Evolutionary conservation across 805 yeast species (phyloP).

Genomic region (Barnettozyma californica): DNA sequence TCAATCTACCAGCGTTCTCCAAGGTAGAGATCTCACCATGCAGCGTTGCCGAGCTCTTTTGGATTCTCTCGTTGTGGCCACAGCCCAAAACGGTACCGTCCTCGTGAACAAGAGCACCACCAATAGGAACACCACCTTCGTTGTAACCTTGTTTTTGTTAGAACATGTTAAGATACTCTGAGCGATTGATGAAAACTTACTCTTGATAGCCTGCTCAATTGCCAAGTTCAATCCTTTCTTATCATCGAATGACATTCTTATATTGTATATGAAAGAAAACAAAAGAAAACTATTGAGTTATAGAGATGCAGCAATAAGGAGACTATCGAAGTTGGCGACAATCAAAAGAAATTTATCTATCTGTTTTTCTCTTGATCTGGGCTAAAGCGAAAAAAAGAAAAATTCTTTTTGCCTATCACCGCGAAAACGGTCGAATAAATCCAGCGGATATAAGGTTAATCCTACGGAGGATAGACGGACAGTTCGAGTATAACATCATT

Average conservation of each 20-base stretch:
- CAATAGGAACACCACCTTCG: conserved; percentile 24
- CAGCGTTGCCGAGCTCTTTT: conserved; percentile 73
- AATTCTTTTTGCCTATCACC: background rate
- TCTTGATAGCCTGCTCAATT: conserved; percentile 61
- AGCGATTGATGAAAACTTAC: conserved; percentile 25
- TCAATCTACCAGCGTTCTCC: conserved; percentile 86
- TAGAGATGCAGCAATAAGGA: no score
- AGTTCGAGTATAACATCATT: background rate
- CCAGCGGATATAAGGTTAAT: background rate
- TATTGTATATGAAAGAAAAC: background rate
- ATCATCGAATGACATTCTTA: conserved; percentile 53
- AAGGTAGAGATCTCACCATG: conserved; percentile 92
- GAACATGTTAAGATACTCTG: background rate
- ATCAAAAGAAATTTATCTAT: no score
- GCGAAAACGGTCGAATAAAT: background rate
- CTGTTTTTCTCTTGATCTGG: background rate
- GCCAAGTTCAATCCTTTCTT: conserved; percentile 62
- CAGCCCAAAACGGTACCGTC: conserved; percentile 80
- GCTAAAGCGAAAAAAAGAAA: background rate
- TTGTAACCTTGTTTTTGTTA: conserved; percentile 38
- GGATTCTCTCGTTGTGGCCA: conserved; percentile 90
- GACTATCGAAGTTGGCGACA: no score
- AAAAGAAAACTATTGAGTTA: no score
- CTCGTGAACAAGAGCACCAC: conserved; percentile 66
- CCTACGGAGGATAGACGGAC: background rate